These are phyloP conservation scores for Debaryomyces castellii DNA, from an alignment of 805 yeast species.

Conservation along the genomic window DNA sequence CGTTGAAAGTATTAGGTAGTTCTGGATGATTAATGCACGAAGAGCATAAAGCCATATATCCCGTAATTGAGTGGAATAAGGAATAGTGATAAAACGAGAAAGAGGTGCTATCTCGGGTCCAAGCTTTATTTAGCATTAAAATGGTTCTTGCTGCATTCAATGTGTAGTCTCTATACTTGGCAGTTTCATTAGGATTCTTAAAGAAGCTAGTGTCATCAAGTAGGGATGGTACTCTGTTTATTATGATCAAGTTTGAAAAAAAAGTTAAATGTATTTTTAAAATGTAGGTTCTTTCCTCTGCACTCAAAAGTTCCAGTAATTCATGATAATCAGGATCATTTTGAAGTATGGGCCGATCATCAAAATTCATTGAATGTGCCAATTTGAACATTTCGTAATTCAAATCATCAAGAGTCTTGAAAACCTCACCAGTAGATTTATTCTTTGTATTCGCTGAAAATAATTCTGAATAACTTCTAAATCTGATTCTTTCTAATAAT, in stretches of 20 bases:
- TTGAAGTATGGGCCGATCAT: slow-evolving; percentile 18
- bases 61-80: slow-evolving; percentile 29
- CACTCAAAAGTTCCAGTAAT: not conserved
- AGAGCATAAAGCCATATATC: slow-evolving; percentile 26
- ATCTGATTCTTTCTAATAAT: slow-evolving; percentile 20
- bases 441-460: slow-evolving; percentile 20
- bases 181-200: slow-evolving; percentile 5
- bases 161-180: slow-evolving; percentile 26
- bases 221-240: slow-evolving; percentile 29
- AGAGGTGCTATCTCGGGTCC: slow-evolving; percentile 17
- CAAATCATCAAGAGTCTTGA: slow-evolving; percentile 11
- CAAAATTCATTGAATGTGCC: slow-evolving; percentile 16
- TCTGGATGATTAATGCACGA: slow-evolving; percentile 31
- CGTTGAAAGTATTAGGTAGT: slow-evolving; percentile 23
- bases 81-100: slow-evolving; percentile 31
- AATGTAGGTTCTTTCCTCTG: slow-evolving; percentile 4
- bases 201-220: not conserved
- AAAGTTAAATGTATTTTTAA: slow-evolving; percentile 19
- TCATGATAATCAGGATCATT: slow-evolving; percentile 6
- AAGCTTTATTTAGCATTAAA: slow-evolving; percentile 19
- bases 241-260: slow-evolving; percentile 23
- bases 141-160: slow-evolving; percentile 39
- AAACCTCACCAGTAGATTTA: slow-evolving; percentile 5
- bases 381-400: slow-evolving; percentile 21
- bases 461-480: slow-evolving; percentile 20